Evolutionary conservation across 805 yeast genomes (phyloP), one percentile per base, ranked within the genome.

Genomic region (Kuraishia hungarica): DNA sequence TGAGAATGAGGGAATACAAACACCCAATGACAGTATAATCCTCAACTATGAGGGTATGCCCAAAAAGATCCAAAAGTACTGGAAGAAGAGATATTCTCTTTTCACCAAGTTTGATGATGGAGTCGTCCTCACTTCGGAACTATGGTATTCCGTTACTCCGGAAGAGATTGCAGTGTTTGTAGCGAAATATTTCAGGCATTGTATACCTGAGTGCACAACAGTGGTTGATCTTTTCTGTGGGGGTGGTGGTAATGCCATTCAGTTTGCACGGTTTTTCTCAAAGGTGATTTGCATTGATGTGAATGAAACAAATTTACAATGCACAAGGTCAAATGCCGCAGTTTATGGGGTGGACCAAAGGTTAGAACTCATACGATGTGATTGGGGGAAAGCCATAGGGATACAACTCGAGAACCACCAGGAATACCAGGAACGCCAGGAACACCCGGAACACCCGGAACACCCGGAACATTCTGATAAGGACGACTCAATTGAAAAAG

Each of bases 121-220:
- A 0, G 76, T 90, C 1, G 74, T 75, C 54, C 73, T 92, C 72
- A 86, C 87, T 1, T 72, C 79, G 17, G 94, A 86, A 64, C 74
- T 90, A 53, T 88, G 96, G 94, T 92, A 76, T 67, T 85, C 93
- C 55, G 96, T 90, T 4, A 92, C 98, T 0, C 92, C 96, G 0
- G 97, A 92, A 63, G 62, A 67, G 1, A 71, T 88, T 1, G 94
- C 97, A 0, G 68, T 71, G 5, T 82, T 81, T 61, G 68, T 78
- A 0, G 86, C 91, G 0, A 74, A 77, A 54, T 76, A 81, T 55
- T 68, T 84, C 19, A 67, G 72, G 53, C 75, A 78, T 17, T 75
- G 84, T 56, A 65, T 81, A 22, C 89, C 84, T 0, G 63, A 76
- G 0, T 76, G 81, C 1, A 59, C 59, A 3, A 73, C 70, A 2